Percentiles rank a stretch among this genome's conserved stretches.
Evolutionary conservation across 2,329 filamentous ascomycete genomes (phyloP).

Genomic region (Venturia carpophila): DNA sequence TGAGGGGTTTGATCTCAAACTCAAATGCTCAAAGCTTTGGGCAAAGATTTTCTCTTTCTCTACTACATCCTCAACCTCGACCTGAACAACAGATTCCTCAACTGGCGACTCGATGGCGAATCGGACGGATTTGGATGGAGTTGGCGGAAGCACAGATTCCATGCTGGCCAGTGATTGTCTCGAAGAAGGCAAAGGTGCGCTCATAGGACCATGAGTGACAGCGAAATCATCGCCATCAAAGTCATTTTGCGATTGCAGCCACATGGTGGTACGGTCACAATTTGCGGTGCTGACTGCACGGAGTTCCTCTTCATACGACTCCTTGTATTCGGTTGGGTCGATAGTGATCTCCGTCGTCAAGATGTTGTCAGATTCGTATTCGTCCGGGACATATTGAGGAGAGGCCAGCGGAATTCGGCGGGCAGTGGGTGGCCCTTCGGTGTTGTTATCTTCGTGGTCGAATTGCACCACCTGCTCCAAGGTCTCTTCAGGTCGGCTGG

Average conservation of each 20-base stretch:
- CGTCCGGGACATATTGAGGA: slow-evolving; percentile 21
- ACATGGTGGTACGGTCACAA: slow-evolving; percentile 75
- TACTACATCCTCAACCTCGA: not conserved
- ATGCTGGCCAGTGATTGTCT: slow-evolving; percentile 34
- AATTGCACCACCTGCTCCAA: slow-evolving; percentile 18
- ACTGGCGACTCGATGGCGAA: slow-evolving; percentile 48
- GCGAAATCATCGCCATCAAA: slow-evolving; percentile 40
- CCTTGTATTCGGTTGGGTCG: slow-evolving; percentile 57
- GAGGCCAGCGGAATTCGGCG: slow-evolving; percentile 42
- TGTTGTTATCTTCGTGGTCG: slow-evolving; percentile 45
- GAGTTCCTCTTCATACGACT: slow-evolving; percentile 66
- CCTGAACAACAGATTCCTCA: slow-evolving; percentile 6
- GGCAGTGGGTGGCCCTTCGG: slow-evolving; percentile 60
- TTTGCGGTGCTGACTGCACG: slow-evolving; percentile 62
- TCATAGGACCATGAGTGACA: slow-evolving; percentile 17
- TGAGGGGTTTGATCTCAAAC: slow-evolving; percentile 54
- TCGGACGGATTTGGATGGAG: slow-evolving; percentile 58
- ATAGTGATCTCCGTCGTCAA: not conserved
- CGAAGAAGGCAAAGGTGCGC: slow-evolving; percentile 50
- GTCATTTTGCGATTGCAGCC: slow-evolving; percentile 73
- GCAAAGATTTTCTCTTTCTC: slow-evolving; percentile 69
- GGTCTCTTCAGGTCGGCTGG: not conserved
- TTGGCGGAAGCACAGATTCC: slow-evolving; percentile 15
- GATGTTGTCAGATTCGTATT: slow-evolving; percentile 12
- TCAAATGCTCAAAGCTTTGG: slow-evolving; percentile 72